These are phyloP conservation scores for Circinella minor DNA, from an alignment of 371 early-diverging fungal genomes.

Conservation along the genomic window DNA sequence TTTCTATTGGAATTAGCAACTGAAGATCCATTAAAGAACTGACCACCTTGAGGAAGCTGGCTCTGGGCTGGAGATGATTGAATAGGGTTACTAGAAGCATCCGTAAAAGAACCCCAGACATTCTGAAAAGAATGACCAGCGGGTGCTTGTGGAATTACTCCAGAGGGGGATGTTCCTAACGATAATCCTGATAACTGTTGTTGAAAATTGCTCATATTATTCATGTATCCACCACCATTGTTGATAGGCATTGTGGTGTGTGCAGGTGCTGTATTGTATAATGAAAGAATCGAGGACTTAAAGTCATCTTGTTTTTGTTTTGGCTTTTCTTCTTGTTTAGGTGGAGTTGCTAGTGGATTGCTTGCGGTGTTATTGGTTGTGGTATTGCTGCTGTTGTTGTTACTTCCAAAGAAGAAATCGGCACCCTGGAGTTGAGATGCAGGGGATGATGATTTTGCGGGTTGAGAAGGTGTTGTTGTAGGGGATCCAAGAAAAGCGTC, in stretches of 20 bases:
- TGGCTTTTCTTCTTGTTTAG: constrained; percentile 25
- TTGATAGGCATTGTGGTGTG: constrained; percentile 19
- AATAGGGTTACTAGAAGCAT: constrained; percentile 13
- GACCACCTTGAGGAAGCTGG: constrained; percentile 45
- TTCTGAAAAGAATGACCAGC: constrained; percentile 20
- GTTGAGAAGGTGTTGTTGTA: constrained; percentile 23
- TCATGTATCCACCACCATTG: constrained; percentile 27
- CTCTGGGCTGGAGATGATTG: constrained; percentile 20
- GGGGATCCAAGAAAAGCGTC: constrained; percentile 49
- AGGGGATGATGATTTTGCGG: constrained; percentile 13
- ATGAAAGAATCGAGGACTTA: constrained; percentile 62
- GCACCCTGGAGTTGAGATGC: constrained; percentile 45
- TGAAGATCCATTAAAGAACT: constrained; percentile 32
- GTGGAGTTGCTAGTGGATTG: constrained; percentile 20
- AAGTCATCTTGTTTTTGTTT: constrained; percentile 45
- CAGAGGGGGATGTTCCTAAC: constrained; percentile 24
- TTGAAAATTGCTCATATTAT: constrained; percentile 29
- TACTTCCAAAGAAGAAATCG: constrained; percentile 40
- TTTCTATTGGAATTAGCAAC: constrained; percentile 1
- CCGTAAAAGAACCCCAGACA: constrained; percentile 30
- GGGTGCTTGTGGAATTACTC: constrained; percentile 29
- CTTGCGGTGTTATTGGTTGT: neutral
- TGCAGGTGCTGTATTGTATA: constrained; percentile 36
- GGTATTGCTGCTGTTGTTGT: constrained; percentile 13
- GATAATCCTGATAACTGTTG: constrained; percentile 45